These are phyloP conservation scores for Fragilaria radians DNA, from an alignment of 108 stramenopile genomes.

Conservation along the genomic window DNA sequence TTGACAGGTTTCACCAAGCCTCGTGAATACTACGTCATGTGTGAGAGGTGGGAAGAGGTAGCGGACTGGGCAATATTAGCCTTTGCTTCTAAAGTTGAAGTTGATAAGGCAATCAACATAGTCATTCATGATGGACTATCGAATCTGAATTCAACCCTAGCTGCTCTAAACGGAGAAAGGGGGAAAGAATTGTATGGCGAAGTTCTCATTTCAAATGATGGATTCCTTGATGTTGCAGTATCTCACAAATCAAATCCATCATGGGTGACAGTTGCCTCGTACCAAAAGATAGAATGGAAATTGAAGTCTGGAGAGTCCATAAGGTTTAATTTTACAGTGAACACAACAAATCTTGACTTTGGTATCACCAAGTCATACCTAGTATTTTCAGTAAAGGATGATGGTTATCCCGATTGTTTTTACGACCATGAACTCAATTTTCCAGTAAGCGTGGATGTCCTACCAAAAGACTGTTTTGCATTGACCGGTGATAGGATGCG, in stretches of 20 bases:
- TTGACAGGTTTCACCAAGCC: constrained; percentile 6
- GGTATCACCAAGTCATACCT: background rate
- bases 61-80: constrained; percentile 21
- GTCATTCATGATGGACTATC: background rate
- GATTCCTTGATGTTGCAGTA: constrained; percentile 2
- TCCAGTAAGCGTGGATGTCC: background rate
- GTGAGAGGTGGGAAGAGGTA: constrained; percentile 15
- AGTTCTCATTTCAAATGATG: background rate
- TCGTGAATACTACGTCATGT: constrained; percentile 17
- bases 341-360: background rate
- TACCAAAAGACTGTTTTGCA: constrained; percentile 5
- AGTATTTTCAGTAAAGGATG: constrained; percentile 10
- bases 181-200: background rate
- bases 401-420: constrained; percentile 19
- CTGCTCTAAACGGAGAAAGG: background rate
- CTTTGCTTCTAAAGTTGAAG: constrained; percentile 7
- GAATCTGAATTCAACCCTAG: background rate
- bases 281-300: background rate
- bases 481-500: constrained; percentile 10
- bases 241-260: constrained; percentile 3
- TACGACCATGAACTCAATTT: constrained; percentile 13
- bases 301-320: background rate
- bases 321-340: background rate
- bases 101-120: constrained; percentile 7
- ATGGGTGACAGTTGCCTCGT: background rate